These are phyloP conservation scores for Lachancea lanzarotensis DNA, from an alignment of 805 yeast genomes.

Conservation along the genomic window DNA sequence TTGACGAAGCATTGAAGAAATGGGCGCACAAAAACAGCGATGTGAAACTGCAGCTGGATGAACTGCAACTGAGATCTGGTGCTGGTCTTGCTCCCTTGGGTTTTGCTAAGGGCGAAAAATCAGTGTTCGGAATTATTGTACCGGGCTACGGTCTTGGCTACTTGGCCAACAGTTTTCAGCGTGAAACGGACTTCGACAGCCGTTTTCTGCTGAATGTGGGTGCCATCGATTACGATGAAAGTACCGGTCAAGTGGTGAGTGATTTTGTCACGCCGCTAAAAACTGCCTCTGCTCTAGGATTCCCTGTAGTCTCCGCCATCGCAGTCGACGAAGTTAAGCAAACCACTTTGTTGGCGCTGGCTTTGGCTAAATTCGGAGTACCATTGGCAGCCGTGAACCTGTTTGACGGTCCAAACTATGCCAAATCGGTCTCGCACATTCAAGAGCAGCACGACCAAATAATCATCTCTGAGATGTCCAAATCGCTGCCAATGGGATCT, in stretches of 20 bases:
- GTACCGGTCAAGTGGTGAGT: slow-evolving; percentile 46
- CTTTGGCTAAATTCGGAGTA: slow-evolving; percentile 42
- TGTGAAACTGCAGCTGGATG: slow-evolving; percentile 18
- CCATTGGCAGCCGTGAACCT: slow-evolving; percentile 53
- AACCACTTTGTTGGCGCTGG: slow-evolving; percentile 56
- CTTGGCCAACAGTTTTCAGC: slow-evolving; percentile 55
- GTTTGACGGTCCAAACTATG: slow-evolving; percentile 66
- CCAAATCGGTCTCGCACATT: slow-evolving; percentile 19
- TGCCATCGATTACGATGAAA: slow-evolving; percentile 63
- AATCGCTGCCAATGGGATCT: slow-evolving; percentile 11
- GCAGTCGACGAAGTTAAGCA: slow-evolving; percentile 59
- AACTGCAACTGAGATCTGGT: slow-evolving; percentile 72
- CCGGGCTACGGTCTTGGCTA: slow-evolving; percentile 63
- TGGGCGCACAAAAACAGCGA: slow-evolving; percentile 41
- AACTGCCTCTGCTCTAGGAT: slow-evolving; percentile 55
- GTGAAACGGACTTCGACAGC: slow-evolving; percentile 31
- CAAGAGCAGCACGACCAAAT: slow-evolving; percentile 13
- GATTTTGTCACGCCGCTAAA: slow-evolving; percentile 58
- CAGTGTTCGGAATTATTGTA: slow-evolving; percentile 40
- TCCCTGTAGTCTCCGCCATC: slow-evolving; percentile 66
- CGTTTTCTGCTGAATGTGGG: slow-evolving; percentile 71
- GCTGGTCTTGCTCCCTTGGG: slow-evolving; percentile 78
- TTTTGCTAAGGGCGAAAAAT: slow-evolving; percentile 37
- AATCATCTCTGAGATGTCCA: slow-evolving; percentile 11
- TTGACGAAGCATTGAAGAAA: slow-evolving; percentile 51